Percentiles rank a stretch among this genome's conserved stretches.
These are phyloP conservation scores for Pyricularia sp. DNA, from an alignment of 2,329 filamentous ascomycete genomes.

Conservation along the genomic window DNA sequence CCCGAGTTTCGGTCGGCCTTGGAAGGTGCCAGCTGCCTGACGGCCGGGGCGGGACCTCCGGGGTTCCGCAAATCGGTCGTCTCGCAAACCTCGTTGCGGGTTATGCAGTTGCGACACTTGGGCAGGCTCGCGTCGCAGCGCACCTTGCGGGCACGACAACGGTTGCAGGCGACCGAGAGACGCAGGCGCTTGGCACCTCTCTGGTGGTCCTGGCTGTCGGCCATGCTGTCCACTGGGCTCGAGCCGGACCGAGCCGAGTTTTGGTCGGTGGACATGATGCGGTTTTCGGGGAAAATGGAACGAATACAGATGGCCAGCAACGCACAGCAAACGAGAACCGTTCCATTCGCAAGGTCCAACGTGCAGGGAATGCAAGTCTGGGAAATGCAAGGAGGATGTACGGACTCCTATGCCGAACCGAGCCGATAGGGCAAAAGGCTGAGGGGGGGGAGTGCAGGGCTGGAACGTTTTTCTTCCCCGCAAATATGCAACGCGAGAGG, in stretches of 20 bases:
- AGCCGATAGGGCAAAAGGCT: not conserved
- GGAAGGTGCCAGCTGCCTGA: not conserved
- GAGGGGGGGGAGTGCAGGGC: not conserved
- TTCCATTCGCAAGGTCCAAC: not conserved
- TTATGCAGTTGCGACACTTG: constrained; percentile 17
- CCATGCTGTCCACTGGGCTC: not conserved
- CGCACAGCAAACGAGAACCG: not conserved
- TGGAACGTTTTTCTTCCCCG: not conserved
- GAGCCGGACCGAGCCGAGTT: not conserved
- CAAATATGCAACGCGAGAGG: not conserved
- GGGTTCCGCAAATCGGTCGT: constrained; percentile 17
- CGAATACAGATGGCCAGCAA: not conserved
- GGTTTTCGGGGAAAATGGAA: not conserved
- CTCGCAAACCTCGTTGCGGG: constrained; percentile 15
- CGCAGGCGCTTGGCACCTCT: constrained; percentile 11
- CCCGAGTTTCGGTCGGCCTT: not conserved
- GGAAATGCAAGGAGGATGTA: not conserved
- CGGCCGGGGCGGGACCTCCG: constrained; percentile 5
- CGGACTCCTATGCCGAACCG: not conserved
- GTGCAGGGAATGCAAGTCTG: not conserved
- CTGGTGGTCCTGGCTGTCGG: not conserved
- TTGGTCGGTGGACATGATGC: not conserved
- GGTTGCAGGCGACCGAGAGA: constrained; percentile 16
- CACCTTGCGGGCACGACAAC: constrained; percentile 20
- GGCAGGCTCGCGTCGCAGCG: constrained; percentile 19